These are phyloP conservation scores for Schizochytrium sp. DNA, from an alignment of 108 stramenopile genomes.

Conservation along the genomic window DNA sequence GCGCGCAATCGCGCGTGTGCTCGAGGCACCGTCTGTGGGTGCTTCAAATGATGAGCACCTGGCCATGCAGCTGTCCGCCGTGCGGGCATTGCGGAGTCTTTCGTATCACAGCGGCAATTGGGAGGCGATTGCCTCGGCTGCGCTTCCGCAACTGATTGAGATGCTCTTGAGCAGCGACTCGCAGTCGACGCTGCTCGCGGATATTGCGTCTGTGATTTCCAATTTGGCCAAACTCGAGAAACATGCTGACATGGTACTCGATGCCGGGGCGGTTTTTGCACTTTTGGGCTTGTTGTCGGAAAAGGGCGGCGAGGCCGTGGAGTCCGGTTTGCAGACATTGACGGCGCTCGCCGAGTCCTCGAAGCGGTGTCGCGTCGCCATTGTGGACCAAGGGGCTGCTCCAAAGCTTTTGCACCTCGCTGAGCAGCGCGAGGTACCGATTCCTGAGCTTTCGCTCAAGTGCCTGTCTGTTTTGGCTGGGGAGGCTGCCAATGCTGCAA, in stretches of 20 bases:
- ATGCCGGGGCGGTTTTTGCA: background rate
- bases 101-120: background rate
- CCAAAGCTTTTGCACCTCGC: background rate
- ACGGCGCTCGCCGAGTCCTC: background rate
- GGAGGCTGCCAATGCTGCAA: background rate
- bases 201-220: background rate
- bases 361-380: constrained; percentile 4
- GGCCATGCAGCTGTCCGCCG: background rate
- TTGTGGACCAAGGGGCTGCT: background rate
- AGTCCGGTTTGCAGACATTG: background rate
- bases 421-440: background rate
- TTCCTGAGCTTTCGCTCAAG: background rate
- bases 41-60: background rate
- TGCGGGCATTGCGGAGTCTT: background rate
- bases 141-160: constrained; percentile 6
- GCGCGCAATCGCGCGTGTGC: background rate
- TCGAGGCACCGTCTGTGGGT: background rate
- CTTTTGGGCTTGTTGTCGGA: background rate
- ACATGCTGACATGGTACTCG: background rate
- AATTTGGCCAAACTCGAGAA: constrained; percentile 5
- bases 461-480: background rate
- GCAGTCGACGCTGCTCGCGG: background rate
- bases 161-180: background rate
- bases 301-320: background rate
- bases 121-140: background rate